Conservation (phyloP, 2,329 filamentous ascomycete species). For the Orbilia javanica region DNA sequence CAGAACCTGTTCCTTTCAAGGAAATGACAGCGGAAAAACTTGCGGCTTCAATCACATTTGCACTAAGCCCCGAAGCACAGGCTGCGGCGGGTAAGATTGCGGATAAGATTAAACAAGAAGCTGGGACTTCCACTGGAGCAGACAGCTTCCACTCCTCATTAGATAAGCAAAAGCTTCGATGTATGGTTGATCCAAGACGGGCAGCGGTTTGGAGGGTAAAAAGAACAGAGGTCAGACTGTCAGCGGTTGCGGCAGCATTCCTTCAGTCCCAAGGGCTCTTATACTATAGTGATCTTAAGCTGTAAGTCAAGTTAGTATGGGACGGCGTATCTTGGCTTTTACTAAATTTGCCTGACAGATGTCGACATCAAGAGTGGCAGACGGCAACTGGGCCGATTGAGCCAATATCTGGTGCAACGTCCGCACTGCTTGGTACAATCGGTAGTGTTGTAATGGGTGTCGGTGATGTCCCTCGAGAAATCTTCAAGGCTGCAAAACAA, state of each 20-base stretch:
- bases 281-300: conserved; percentile 77
- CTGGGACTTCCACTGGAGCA: conserved; percentile 74
- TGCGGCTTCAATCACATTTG: conserved; percentile 74
- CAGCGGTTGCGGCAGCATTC: conserved; percentile 76
- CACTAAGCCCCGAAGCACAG: conserved; percentile 73
- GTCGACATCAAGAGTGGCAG: conserved; percentile 73
- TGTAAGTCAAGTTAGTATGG: conserved; percentile 69
- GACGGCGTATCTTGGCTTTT: background rate
- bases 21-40: conserved; percentile 76
- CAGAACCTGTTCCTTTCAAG: conserved; percentile 77
- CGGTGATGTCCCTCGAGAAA: conserved; percentile 76
- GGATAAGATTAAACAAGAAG: conserved; percentile 75
- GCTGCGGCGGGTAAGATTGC: conserved; percentile 73
- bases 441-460: conserved; percentile 84
- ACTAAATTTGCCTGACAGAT: conserved; percentile 24
- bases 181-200: conserved; percentile 75
- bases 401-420: conserved; percentile 80
- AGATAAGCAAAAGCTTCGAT: conserved; percentile 72
- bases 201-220: conserved; percentile 81
- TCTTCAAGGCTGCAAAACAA: conserved; percentile 66
- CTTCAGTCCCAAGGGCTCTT: conserved; percentile 76
- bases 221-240: conserved; percentile 76
- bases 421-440: conserved; percentile 84
- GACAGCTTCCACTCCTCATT: conserved; percentile 76
- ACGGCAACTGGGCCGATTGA: conserved; percentile 83